A percentile compares a stretch with the other conserved stretches of the same genome.
phyloP scores from a whole-genome alignment of 2,329 filamentous ascomycete species.

The Aspergillus chevalieri region DNA sequence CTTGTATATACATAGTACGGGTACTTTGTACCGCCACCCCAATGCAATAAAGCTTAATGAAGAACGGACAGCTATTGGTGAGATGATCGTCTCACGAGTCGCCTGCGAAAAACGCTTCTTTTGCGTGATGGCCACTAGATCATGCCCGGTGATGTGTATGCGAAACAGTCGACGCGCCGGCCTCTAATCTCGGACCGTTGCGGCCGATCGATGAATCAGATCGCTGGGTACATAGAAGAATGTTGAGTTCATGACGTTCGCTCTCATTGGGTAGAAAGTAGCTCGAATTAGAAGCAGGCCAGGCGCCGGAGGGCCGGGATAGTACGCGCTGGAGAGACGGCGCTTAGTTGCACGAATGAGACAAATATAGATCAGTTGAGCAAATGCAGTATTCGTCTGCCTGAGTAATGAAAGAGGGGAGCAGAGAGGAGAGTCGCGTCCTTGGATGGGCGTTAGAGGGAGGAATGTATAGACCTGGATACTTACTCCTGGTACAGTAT shows the following conservation, averaged over 20 bases:
- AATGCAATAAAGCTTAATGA: not conserved
- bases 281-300: not conserved
- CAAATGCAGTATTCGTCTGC: not conserved
- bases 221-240: too few species aligned
- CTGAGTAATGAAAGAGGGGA: too few species aligned
- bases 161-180: not conserved
- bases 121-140: not conserved
- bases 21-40: not conserved
- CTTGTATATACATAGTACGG: not conserved
- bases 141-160: not conserved
- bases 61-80: not conserved
- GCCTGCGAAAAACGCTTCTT: not conserved
- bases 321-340: not conserved
- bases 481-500: too few species aligned
- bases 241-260: too few species aligned
- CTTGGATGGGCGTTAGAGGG: too few species aligned
- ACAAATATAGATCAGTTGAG: not conserved
- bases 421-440: too few species aligned
- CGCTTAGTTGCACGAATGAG: not conserved
- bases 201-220: too few species aligned
- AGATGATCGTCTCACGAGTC: not conserved
- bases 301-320: not conserved
- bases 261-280: too few species aligned
- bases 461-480: too few species aligned
- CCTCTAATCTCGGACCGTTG: too few species aligned